Percentiles rank a stretch among this genome's conserved stretches.
Conservation (phyloP, 208 protist species). For the Histomonas meleagridis region DNA sequence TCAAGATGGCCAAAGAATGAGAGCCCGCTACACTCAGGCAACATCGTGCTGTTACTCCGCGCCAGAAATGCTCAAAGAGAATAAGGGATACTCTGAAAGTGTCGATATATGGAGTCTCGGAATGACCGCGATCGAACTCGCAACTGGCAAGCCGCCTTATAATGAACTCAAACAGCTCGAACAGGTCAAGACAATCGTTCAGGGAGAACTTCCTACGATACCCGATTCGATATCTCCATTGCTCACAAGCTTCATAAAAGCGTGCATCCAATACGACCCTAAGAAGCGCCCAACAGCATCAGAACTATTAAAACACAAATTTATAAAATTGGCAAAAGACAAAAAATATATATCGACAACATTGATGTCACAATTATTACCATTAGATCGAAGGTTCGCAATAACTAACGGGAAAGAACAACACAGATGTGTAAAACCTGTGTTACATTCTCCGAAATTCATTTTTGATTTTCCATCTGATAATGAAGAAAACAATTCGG, state of each 20-base stretch:
- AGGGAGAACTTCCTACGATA: background rate
- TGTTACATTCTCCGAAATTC: too few species aligned
- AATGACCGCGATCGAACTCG: conserved; percentile 56
- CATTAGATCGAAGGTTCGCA: background rate
- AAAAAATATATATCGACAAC: background rate
- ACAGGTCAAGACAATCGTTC: background rate
- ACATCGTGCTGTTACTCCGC: conserved; percentile 56
- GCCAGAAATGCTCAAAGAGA: conserved; percentile 50
- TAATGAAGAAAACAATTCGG: too few species aligned
- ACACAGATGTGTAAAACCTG: too few species aligned
- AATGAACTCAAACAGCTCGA: background rate
- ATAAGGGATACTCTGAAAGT: conserved; percentile 49
- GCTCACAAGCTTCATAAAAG: conserved; percentile 48
- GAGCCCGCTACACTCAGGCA: conserved; percentile 50
- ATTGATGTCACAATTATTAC: background rate
- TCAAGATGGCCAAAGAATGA: background rate
- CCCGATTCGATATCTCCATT: conserved; percentile 32
- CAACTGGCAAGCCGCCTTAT: conserved; percentile 48
- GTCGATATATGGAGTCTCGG: conserved; percentile 59
- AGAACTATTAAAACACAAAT: conserved; percentile 44
- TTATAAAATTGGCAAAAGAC: conserved; percentile 37
- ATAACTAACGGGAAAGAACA: too few species aligned
- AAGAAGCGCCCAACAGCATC: conserved; percentile 39
- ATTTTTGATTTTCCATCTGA: too few species aligned
- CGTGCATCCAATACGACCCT: conserved; percentile 51